Evolutionary conservation across 2,329 filamentous ascomycete genomes (phyloP), one percentile per base, ranked within the genome.

Genomic region (Neofusicoccum sp.): DNA sequence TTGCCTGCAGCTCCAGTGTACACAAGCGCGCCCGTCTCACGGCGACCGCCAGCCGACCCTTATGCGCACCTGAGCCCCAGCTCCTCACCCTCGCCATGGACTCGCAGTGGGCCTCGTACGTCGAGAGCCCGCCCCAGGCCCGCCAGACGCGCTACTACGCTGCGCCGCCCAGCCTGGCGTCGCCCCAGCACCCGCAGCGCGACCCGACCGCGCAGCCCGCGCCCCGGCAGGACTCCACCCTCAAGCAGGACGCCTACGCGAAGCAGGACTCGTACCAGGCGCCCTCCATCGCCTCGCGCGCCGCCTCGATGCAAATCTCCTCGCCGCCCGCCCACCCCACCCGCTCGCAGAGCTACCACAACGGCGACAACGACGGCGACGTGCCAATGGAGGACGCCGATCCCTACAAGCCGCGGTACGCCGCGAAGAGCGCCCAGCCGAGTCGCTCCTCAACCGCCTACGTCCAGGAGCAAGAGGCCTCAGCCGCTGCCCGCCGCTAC

Each of bases 401-500:
- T 75, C 86, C 90, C 49, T 96, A 96, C 77, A 86, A 88, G 75
- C 86, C 91, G 71, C 96, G 96, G 76, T 96, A 96, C 63, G 65
- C 63, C 76, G 85, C 90, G 63, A 86, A 91, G 77, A 86, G 90
- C 44, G 86, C 86, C 74, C 89, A 92, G 72, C 88, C 91, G 72
- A 86, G 91, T 70, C 87, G 93, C 67, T 80, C 86, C 63, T 91
- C 85, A 64, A 85, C 91, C 68, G 89, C 93, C 73, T 89, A 89
- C 66, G 77, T 87, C 48, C 80, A 88, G 54, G 87, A 87, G 66
- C 87, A 93, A 70, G 87, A 90, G 62, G 51, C 49, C 16, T 95
- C 91, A 44, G 83, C 90, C 54, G 91, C 91, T 61, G 90, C 92
- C 62, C 90, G 96, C 74, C 87, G 93, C 72, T 98, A 98, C 78